Base-by-base conservation (phyloP, 148 eudicot genomes). In the Heliamphora exappendiculata region DNA sequence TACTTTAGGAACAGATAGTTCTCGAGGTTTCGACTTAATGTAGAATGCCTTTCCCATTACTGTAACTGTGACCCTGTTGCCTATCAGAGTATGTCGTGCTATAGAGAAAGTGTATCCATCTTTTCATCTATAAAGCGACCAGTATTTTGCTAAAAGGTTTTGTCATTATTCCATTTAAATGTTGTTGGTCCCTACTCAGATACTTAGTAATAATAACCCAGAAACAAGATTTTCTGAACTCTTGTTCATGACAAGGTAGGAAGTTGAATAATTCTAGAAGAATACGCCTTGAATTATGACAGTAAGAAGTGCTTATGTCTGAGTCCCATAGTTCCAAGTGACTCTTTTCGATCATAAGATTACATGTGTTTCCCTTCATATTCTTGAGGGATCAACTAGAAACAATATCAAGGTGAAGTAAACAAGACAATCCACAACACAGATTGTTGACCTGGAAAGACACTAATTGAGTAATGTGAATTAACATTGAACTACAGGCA, bases 241-340 rank as follows among this genome's bases (percentile, higher is more conserved):
- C 17, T 20, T 37, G 16, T n/a, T 20, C 29, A 24, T 20, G 24
- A 64, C 70, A 5, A 10, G 29, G 42, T 22, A 66, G 47, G 70
- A 29, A 66, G 70, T 66, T 47, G 57, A 70, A 70, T 47, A 17
- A 29, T 16, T 28, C 20, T 70, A 69, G 73, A 70, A 47, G 50
- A 42, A 13, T 55, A 68, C 2, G 36, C 72, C 54, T 29, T 4
- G 20, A n/a, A 28, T 69, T 69, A 26, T 12, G 28, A 67, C n/a
- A 16, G 54, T 26, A 47, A 47, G 57, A 19, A 60, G 36, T 60
- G 36, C 36, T 5, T 20, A 13, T 29, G 8, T 29, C 1, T 0
- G 12, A n/a, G 34, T 58, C 22, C 22, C 34, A 28, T 8, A 57
- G n/a, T 17, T 17, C 58, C 17, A 20, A 53, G 16, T 51, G 31